These are phyloP conservation scores for Trichosanthes cucumerina DNA, from an alignment of 306 rosid genomes.

Conservation along the genomic window DNA sequence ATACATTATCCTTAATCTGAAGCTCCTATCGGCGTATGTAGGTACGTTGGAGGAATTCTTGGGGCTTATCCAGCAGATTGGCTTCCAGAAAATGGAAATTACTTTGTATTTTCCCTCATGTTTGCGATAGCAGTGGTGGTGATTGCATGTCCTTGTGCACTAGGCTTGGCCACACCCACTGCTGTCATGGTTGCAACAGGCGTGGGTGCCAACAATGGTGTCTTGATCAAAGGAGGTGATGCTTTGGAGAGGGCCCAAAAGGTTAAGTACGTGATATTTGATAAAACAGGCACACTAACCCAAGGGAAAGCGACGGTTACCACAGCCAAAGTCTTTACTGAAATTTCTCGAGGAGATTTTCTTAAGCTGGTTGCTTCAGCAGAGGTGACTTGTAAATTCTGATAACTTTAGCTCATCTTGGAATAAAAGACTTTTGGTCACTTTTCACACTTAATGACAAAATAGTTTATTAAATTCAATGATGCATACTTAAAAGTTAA, in stretches of 20 bases:
- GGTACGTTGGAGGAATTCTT: constrained; percentile 73
- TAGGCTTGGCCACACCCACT: constrained; percentile 98
- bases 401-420: neutral
- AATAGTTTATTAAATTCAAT: no score
- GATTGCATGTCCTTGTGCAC: constrained; percentile 98
- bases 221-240: constrained; percentile 95
- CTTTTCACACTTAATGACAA: neutral
- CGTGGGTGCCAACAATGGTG: constrained; percentile 95
- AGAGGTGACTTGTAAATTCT: constrained; percentile 51
- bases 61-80: constrained; percentile 81
- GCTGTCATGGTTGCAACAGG: constrained; percentile 99
- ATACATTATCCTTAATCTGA: neutral
- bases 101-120: constrained; percentile 97
- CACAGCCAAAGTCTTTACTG: constrained; percentile 61
- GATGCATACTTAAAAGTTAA: neutral
- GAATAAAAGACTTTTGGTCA: neutral
- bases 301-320: constrained; percentile 89
- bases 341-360: constrained; percentile 85
- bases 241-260: constrained; percentile 93
- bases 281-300: constrained; percentile 96
- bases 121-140: constrained; percentile 93
- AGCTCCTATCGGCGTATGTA: constrained; percentile 13
- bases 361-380: constrained; percentile 97
- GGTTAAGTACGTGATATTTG: constrained; percentile 78
- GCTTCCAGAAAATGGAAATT: constrained; percentile 82